These are phyloP conservation scores for Ploettnerulaceae sp. DNA, from an alignment of 2,329 filamentous ascomycete species.

Conservation along the genomic window DNA sequence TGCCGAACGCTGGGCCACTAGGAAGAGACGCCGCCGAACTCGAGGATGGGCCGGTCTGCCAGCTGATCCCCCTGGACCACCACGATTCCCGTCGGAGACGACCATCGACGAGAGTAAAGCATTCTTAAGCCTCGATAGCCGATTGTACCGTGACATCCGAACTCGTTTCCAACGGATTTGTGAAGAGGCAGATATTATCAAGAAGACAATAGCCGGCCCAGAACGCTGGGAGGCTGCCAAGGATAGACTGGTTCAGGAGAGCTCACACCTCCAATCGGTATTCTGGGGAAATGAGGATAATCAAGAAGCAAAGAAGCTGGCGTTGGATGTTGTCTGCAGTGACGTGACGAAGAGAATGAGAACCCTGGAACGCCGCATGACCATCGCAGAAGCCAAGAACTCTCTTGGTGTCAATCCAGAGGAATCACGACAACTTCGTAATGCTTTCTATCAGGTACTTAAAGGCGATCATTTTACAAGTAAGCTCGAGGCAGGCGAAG, in stretches of 20 bases:
- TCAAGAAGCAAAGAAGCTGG: conserved; percentile 58
- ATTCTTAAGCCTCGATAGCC: conserved; percentile 59
- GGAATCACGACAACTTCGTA: conserved; percentile 60
- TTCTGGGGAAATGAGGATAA: conserved; percentile 56
- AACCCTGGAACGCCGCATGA: conserved; percentile 59
- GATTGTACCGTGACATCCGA: conserved; percentile 59
- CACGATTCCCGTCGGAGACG: conserved; percentile 76
- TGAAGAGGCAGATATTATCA: conserved; percentile 59
- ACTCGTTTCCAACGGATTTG: conserved; percentile 68
- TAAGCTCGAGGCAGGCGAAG: conserved; percentile 66
- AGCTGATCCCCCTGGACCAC: conserved; percentile 61
- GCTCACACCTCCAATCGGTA: conserved; percentile 55
- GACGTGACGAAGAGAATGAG: conserved; percentile 80
- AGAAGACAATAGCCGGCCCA: conserved; percentile 70
- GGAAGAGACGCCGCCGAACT: conserved; percentile 64
- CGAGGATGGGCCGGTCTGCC: conserved; percentile 64
- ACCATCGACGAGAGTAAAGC: conserved; percentile 74
- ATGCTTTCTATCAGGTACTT: conserved; percentile 61
- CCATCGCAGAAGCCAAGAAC: conserved; percentile 70
- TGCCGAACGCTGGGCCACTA: conserved; percentile 55
- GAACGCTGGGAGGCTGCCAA: conserved; percentile 71
- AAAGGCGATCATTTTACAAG: conserved; percentile 63
- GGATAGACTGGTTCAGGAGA: conserved; percentile 59
- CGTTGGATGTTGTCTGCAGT: conserved; percentile 73
- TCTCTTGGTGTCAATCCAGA: conserved; percentile 64